phyloP scores from a whole-genome alignment of 768 basidiomycete genomes.

The Rhizopogon salebrosus region DNA sequence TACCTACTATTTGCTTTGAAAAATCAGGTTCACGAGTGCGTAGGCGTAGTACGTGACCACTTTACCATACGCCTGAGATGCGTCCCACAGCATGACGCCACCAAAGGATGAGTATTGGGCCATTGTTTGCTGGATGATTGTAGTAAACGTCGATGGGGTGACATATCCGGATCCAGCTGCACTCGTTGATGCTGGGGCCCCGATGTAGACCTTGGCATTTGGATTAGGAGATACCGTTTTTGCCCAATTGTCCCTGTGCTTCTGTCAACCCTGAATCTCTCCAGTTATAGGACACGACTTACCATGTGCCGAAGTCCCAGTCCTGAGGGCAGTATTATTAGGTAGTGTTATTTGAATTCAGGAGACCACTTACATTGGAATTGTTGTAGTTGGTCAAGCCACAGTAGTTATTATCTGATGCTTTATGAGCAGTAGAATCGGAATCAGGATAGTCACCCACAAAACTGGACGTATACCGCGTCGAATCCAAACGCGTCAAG shows the following conservation, averaged over 20 bases:
- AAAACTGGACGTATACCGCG: slow-evolving; percentile 49
- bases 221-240: slow-evolving; percentile 35
- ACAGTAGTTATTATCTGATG: slow-evolving; percentile 45
- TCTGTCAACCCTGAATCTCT: not conserved
- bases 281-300: not conserved
- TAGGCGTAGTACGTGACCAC: not conserved
- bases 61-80: slow-evolving; percentile 39
- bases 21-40: not conserved
- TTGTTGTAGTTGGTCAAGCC: slow-evolving; percentile 36
- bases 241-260: slow-evolving; percentile 44
- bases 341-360: not conserved
- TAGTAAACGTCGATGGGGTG: slow-evolving; percentile 24
- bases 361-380: slow-evolving; percentile 25
- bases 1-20: slow-evolving; percentile 38
- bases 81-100: slow-evolving; percentile 40
- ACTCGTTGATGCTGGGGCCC: slow-evolving; percentile 35
- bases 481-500: slow-evolving; percentile 40
- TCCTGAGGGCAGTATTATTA: slow-evolving; percentile 30
- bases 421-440: not conserved
- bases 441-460: slow-evolving; percentile 11
- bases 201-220: slow-evolving; percentile 44
- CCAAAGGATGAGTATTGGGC: slow-evolving; percentile 40
- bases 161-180: slow-evolving; percentile 42
- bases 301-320: slow-evolving; percentile 40
- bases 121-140: slow-evolving; percentile 28